Percentiles rank a stretch among this genome's conserved stretches.
These are phyloP conservation scores for Plasmopara muralis DNA, from an alignment of 352 stramenopile species.

Conservation along the genomic window DNA sequence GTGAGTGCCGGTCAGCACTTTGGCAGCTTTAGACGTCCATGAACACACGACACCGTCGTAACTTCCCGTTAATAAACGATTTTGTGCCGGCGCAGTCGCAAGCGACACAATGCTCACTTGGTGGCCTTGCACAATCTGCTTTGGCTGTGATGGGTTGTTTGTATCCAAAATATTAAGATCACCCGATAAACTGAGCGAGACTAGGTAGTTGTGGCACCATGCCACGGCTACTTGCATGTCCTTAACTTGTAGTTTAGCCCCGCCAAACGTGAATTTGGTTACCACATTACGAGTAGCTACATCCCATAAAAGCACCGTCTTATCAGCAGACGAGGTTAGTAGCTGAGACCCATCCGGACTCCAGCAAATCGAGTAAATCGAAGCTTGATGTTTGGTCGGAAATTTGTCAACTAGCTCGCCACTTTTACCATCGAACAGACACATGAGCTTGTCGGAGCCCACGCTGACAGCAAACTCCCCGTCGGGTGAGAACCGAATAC, in stretches of 20 bases:
- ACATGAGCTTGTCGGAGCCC: slow-evolving; percentile 93
- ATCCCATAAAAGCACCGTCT: slow-evolving; percentile 92
- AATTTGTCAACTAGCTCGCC: slow-evolving; percentile 82
- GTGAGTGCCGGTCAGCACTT: slow-evolving; percentile 29
- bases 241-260: slow-evolving; percentile 56
- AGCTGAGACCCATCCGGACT: slow-evolving; percentile 86
- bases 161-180: slow-evolving; percentile 79
- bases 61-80: slow-evolving; percentile 88
- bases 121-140: slow-evolving; percentile 85
- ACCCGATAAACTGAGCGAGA: slow-evolving; percentile 81
- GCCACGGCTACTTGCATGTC: slow-evolving; percentile 78
- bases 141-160: slow-evolving; percentile 54
- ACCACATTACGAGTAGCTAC: slow-evolving; percentile 62
- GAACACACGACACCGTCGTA: slow-evolving; percentile 92
- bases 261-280: slow-evolving; percentile 74
- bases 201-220: slow-evolving; percentile 70
- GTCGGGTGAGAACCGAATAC: slow-evolving; percentile 90
- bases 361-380: slow-evolving; percentile 94
- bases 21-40: slow-evolving; percentile 72
- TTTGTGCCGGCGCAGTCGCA: slow-evolving; percentile 58
- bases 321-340: slow-evolving; percentile 94
- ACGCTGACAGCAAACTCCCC: slow-evolving; percentile 88
- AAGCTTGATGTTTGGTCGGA: slow-evolving; percentile 77
- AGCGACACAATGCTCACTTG: slow-evolving; percentile 89
- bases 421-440: slow-evolving; percentile 92